phyloP scores from a whole-genome alignment of 2,329 filamentous ascomycete genomes.

The Exophiala calicioides region DNA sequence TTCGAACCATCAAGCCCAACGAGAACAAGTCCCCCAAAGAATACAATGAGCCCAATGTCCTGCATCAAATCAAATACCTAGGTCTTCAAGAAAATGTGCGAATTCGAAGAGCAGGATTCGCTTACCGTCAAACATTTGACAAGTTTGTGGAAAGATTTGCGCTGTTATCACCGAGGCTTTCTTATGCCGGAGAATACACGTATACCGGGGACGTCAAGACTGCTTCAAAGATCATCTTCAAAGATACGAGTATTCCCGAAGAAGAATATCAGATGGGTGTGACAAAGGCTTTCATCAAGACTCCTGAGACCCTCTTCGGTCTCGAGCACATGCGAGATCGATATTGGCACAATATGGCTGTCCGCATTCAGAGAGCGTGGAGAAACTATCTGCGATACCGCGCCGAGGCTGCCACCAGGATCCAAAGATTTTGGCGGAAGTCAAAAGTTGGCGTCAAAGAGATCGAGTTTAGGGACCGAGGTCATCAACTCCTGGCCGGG shows the following conservation, averaged over 20 bases:
- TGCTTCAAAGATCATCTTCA: slow-evolving; percentile 87
- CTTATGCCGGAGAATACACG: slow-evolving; percentile 95
- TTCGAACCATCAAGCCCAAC: slow-evolving; percentile 98
- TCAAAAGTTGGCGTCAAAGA: slow-evolving; percentile 89
- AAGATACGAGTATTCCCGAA: slow-evolving; percentile 90
- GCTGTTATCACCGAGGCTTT: slow-evolving; percentile 87
- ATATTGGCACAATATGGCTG: slow-evolving; percentile 99
- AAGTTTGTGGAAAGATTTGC: slow-evolving; percentile 99
- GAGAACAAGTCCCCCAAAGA: slow-evolving; percentile 96
- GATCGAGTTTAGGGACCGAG: slow-evolving; percentile 82
- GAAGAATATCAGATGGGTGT: slow-evolving; percentile 98
- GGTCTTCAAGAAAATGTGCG: slow-evolving; percentile 99
- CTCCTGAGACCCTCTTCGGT: slow-evolving; percentile 93
- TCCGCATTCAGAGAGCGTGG: slow-evolving; percentile 95
- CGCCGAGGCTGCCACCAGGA: slow-evolving; percentile 86
- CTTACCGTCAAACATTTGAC: slow-evolving; percentile 94
- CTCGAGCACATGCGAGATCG: slow-evolving; percentile 96
- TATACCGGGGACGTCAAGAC: slow-evolving; percentile 88
- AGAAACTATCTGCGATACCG: slow-evolving; percentile 92
- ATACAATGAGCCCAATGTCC: slow-evolving; percentile 86
- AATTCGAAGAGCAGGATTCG: slow-evolving; percentile 93
- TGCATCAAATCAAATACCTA: slow-evolving; percentile 98
- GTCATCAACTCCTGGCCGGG: slow-evolving; percentile 76
- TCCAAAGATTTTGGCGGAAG: slow-evolving; percentile 93
- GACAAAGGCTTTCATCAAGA: slow-evolving; percentile 97